Evolutionary conservation across 2,329 filamentous ascomycete genomes (phyloP).

Genomic region (Blastomyces gilchristii): DNA sequence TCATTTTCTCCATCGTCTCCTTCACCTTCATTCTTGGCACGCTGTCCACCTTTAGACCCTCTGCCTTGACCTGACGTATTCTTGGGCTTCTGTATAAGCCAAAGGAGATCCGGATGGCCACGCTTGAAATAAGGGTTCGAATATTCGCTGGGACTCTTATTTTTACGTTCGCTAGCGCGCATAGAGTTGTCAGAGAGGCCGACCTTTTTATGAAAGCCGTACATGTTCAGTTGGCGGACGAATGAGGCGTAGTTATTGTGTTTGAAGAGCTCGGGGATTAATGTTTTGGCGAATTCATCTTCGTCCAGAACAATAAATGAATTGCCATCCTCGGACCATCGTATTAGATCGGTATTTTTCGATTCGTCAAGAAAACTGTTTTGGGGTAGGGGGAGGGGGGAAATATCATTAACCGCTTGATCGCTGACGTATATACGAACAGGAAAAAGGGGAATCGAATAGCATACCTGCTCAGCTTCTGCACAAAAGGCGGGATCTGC

Average conservation of each 20-base stretch:
- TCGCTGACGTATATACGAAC: not conserved
- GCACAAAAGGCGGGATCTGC: constrained; percentile 93
- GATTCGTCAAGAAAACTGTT: constrained; percentile 81
- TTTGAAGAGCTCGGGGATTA: constrained; percentile 68
- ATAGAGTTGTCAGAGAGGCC: constrained; percentile 94
- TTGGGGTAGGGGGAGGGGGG: not conserved
- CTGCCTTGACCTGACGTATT: constrained; percentile 51
- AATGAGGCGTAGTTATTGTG: constrained; percentile 73
- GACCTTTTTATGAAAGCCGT: constrained; percentile 59
- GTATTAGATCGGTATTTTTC: constrained; percentile 87
- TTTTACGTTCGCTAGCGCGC: constrained; percentile 92
- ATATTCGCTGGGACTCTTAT: constrained; percentile 97
- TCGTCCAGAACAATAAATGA: constrained; percentile 96
- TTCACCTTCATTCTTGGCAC: constrained; percentile 48
- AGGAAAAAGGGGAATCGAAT: not conserved
- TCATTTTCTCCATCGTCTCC: constrained; percentile 63
- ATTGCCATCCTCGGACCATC: constrained; percentile 93
- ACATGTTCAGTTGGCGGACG: constrained; percentile 60
- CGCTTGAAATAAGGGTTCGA: constrained; percentile 93
- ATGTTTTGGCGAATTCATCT: constrained; percentile 68
- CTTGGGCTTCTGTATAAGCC: constrained; percentile 94
- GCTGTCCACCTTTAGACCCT: constrained; percentile 32
- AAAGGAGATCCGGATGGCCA: constrained; percentile 81
- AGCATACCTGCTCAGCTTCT: constrained; percentile 87
- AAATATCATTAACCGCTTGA: constrained; percentile 14